These are phyloP conservation scores for Boletus coccyginus DNA, from an alignment of 768 basidiomycete genomes.

Conservation along the genomic window DNA sequence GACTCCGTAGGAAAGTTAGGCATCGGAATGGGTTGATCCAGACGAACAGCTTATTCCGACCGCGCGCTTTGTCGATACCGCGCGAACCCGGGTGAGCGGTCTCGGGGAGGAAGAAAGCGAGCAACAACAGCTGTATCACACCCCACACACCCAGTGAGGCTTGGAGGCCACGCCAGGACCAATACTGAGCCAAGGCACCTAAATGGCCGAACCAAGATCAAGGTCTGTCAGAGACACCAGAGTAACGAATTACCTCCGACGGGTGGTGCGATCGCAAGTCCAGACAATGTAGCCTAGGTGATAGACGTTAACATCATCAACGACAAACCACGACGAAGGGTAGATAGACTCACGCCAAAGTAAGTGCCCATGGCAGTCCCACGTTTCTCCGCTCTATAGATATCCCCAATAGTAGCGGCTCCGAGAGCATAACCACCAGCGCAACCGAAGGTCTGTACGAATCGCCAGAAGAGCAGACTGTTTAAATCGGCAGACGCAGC, in stretches of 20 bases:
- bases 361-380: slow-evolving; percentile 60
- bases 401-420: slow-evolving; percentile 61
- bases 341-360: slow-evolving; percentile 40
- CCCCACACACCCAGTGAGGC: slow-evolving; percentile 40
- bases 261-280: slow-evolving; percentile 60
- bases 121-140: slow-evolving; percentile 36
- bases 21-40: slow-evolving; percentile 60
- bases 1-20: slow-evolving; percentile 52
- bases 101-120: slow-evolving; percentile 56
- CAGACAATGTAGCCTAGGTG: slow-evolving; percentile 46
- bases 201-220: background rate
- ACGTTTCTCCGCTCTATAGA: slow-evolving; percentile 62
- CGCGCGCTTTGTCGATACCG: slow-evolving; percentile 47
- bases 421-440: slow-evolving; percentile 56
- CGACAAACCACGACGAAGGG: background rate
- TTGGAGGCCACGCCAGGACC: slow-evolving; percentile 67
- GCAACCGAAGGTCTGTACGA: slow-evolving; percentile 64
- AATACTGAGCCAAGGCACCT: slow-evolving; percentile 55
- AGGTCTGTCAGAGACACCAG: background rate
- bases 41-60: slow-evolving; percentile 30
- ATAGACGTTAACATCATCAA: background rate
- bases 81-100: slow-evolving; percentile 60
- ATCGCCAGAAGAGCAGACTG: slow-evolving; percentile 56
- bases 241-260: slow-evolving; percentile 41
- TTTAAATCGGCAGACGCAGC: slow-evolving; percentile 41